Conservation (phyloP, 345 rosid species). For the Boechera divaricarpa region DNA sequence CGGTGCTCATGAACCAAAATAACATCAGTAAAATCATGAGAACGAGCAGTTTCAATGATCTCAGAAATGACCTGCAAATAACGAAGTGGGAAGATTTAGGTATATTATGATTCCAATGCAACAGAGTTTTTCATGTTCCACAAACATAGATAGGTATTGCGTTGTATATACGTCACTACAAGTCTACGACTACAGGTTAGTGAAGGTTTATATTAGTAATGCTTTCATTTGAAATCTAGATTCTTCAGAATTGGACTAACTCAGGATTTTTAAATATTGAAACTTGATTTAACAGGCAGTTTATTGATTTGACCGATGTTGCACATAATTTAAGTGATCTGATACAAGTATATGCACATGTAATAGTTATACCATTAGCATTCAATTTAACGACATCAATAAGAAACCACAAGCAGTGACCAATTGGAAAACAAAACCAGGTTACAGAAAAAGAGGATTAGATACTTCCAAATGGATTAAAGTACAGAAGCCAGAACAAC, state of each 20-base stretch:
- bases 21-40: slow-evolving; percentile 91
- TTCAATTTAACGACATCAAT: neutral
- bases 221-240: neutral
- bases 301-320: neutral
- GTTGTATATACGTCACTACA: neutral
- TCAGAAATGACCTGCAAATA: slow-evolving; percentile 79
- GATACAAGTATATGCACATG: neutral
- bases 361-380: slow-evolving; percentile 3
- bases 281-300: neutral
- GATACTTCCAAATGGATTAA: neutral
- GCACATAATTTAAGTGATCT: neutral
- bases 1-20: slow-evolving; percentile 90
- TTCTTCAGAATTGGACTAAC: neutral
- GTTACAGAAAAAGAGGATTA: neutral
- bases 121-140: neutral
- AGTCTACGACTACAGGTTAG: neutral
- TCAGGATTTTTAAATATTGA: neutral
- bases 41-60: slow-evolving; percentile 83
- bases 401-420: slow-evolving; percentile 20
- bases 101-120: neutral
- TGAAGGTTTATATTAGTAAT: neutral
- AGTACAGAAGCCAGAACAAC: slow-evolving; percentile 5
- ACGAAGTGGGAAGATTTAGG: neutral
- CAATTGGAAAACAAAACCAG: slow-evolving; percentile 5
- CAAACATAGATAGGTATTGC: neutral